phyloP scores from a whole-genome alignment of 306 rosid genomes.

The Sicyos baderoa region DNA sequence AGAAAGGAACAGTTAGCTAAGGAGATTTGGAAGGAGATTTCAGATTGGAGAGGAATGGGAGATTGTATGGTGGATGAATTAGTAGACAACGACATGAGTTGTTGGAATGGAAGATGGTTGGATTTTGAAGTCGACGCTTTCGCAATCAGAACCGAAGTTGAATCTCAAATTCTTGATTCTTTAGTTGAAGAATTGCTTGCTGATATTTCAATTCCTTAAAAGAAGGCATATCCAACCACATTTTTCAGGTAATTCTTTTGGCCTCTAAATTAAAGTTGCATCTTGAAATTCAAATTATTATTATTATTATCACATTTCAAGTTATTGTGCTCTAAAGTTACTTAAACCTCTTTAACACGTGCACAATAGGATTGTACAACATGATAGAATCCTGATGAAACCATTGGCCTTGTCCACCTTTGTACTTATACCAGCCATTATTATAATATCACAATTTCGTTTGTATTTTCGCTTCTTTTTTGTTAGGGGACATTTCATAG shows the following conservation, averaged over 20 bases:
- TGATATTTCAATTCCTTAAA: slow-evolving; percentile 28
- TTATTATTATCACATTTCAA: neutral
- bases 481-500: neutral
- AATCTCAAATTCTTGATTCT: slow-evolving; percentile 49
- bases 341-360: neutral
- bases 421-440: neutral
- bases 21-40: slow-evolving; percentile 65
- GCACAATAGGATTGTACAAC: neutral
- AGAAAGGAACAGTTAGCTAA: slow-evolving; percentile 59
- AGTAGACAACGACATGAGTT: slow-evolving; percentile 84
- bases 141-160: slow-evolving; percentile 57
- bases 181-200: slow-evolving; percentile 57
- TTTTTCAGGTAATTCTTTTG: slow-evolving; percentile 4
- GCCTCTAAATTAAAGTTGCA: neutral
- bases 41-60: slow-evolving; percentile 53
- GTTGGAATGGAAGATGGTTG: slow-evolving; percentile 64
- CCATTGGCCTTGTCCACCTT: neutral
- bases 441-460: neutral
- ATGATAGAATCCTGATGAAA: neutral
- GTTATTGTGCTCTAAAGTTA: neutral
- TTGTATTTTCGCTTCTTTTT: neutral
- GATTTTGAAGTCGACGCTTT: slow-evolving; percentile 59
- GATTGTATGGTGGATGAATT: slow-evolving; percentile 87
- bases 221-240: neutral
- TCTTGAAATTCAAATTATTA: slow-evolving; percentile 8